phyloP scores from a whole-genome alignment of 139 green algal species.

The Micromonas pusilla region DNA sequence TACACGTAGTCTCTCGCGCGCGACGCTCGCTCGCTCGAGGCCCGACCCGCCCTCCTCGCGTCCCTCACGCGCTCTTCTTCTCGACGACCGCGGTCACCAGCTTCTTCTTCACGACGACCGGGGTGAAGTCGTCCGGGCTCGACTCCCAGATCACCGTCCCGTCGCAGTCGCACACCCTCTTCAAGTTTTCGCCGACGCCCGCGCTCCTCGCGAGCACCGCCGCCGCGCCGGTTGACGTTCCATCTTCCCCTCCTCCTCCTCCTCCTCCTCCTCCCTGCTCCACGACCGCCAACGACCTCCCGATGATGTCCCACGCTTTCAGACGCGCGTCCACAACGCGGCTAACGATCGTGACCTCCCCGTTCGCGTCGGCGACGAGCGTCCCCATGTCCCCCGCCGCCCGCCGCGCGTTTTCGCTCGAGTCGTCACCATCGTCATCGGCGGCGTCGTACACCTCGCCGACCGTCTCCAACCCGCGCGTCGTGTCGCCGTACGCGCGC shows the following conservation, averaged over 20 bases:
- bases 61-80: background rate
- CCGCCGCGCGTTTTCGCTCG: background rate
- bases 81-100: too few relatives aligned
- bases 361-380: slow-evolving; percentile 4
- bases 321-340: background rate
- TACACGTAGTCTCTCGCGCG: too few relatives aligned
- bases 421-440: background rate
- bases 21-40: too few relatives aligned
- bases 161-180: slow-evolving; percentile 26
- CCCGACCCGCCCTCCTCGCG: background rate
- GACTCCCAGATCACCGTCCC: slow-evolving; percentile 23
- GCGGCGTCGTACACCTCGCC: slow-evolving; percentile 5
- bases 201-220: slow-evolving; percentile 25
- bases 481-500: slow-evolving; percentile 10
- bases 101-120: too few relatives aligned
- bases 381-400: background rate
- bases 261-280: background rate
- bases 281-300: background rate
- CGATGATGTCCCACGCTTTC: slow-evolving; percentile 26
- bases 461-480: slow-evolving; percentile 1
- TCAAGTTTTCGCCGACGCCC: slow-evolving; percentile 17
- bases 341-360: background rate
- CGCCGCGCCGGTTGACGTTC: background rate
- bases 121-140: slow-evolving; percentile 17
- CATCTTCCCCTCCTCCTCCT: background rate